Conservation (phyloP, 768 basidiomycete genomes). For the Suillus paluster region DNA sequence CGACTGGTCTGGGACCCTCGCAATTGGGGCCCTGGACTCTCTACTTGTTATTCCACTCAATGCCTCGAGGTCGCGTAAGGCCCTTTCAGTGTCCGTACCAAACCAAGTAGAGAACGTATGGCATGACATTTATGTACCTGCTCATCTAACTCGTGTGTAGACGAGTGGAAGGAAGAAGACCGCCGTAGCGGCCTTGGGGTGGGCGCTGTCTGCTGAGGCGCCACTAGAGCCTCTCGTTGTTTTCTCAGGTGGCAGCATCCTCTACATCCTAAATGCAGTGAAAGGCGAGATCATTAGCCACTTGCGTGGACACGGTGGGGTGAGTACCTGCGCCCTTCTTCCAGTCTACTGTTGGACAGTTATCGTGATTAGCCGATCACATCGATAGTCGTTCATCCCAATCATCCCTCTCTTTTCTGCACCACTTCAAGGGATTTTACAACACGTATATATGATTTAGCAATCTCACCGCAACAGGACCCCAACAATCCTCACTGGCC, state of each 20-base stretch:
- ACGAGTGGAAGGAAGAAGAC: not conserved
- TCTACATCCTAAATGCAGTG: constrained; percentile 59
- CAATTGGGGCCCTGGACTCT: constrained; percentile 44
- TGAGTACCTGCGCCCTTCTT: constrained; percentile 38
- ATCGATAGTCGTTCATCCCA: constrained; percentile 68
- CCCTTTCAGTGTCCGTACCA: not conserved
- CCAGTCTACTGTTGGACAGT: constrained; percentile 11
- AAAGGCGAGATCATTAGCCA: constrained; percentile 45
- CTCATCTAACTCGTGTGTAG: not conserved
- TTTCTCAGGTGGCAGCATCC: constrained; percentile 54
- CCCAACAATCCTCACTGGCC: constrained; percentile 65
- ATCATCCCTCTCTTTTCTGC: constrained; percentile 59
- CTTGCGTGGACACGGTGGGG: constrained; percentile 75
- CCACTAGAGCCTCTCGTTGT: constrained; percentile 64
- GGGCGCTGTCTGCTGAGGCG: constrained; percentile 52
- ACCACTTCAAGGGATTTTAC: constrained; percentile 78
- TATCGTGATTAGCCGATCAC: constrained; percentile 58
- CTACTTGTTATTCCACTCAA: constrained; percentile 32
- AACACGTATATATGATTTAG: constrained; percentile 70
- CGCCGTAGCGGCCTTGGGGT: constrained; percentile 46
- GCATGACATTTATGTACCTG: not conserved
- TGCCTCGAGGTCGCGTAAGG: constrained; percentile 12
- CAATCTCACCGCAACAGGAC: constrained; percentile 32
- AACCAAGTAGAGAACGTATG: constrained; percentile 1
- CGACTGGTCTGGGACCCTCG: constrained; percentile 55